A percentile compares a stretch with the other conserved stretches of the same genome.
Conservation (phyloP, 2,329 filamentous ascomycete species). For the Onygenales sp. region DNA sequence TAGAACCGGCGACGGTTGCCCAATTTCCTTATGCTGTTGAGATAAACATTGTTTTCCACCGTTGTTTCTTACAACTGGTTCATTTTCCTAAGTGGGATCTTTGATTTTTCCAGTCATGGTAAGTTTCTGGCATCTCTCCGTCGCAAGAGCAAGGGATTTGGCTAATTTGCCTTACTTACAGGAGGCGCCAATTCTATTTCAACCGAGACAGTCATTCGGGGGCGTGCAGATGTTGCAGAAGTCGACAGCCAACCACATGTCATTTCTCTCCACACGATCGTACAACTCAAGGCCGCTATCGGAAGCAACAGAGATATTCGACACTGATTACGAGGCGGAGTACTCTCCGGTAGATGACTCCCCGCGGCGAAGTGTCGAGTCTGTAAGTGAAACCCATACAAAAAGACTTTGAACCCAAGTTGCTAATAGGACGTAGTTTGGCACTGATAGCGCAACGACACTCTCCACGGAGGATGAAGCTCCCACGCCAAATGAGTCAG, state of each 20-base stretch:
- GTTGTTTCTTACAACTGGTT: neutral
- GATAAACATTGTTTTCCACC: neutral
- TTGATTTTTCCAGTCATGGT: conserved; percentile 1
- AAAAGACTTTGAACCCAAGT: neutral
- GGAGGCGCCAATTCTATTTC: conserved; percentile 7
- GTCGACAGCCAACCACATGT: conserved; percentile 5
- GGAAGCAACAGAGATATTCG: conserved; percentile 26
- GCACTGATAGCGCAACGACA: conserved; percentile 66
- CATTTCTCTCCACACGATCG: conserved; percentile 10
- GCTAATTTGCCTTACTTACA: conserved; percentile 1
- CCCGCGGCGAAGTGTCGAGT: conserved; percentile 47
- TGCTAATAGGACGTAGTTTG: conserved; percentile 13
- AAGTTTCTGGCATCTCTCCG: neutral
- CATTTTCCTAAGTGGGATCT: neutral
- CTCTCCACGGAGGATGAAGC: conserved; percentile 80
- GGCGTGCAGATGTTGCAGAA: conserved; percentile 12
- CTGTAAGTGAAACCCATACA: conserved; percentile 12
- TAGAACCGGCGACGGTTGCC: conserved; percentile 3
- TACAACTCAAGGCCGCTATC: conserved; percentile 20
- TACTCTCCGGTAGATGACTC: conserved; percentile 33
- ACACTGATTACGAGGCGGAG: conserved; percentile 27
- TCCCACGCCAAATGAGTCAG: conserved; percentile 62
- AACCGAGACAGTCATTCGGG: conserved; percentile 5
- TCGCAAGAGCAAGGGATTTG: neutral
- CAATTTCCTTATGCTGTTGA: neutral